These are phyloP conservation scores for Aureobasidium zeae DNA, from an alignment of 2,329 filamentous ascomycete genomes.

Conservation along the genomic window DNA sequence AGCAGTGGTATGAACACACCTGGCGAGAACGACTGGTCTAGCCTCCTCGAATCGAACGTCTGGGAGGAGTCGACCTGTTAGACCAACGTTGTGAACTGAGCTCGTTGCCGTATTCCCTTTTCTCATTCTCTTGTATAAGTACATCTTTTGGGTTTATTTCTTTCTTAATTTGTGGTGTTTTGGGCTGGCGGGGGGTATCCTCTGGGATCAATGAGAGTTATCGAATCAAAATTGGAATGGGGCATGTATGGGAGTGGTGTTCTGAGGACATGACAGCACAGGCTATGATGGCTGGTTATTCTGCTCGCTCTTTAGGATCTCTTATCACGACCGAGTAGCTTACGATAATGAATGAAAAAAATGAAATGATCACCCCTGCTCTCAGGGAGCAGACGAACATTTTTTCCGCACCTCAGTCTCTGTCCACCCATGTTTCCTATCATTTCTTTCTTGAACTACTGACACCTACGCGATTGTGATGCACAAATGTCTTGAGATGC, in stretches of 20 bases:
- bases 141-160: too few species aligned
- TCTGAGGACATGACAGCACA: neutral
- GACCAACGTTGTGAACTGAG: constrained; percentile 1
- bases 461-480: neutral
- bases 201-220: neutral
- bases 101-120: neutral
- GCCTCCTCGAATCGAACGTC: constrained; percentile 22
- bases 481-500: neutral
- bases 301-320: too few species aligned
- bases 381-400: too few species aligned
- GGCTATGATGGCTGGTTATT: neutral
- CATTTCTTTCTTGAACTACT: neutral
- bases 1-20: constrained; percentile 22
- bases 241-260: neutral
- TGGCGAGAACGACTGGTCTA: constrained; percentile 23
- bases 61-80: constrained; percentile 19
- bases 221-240: constrained; percentile 7
- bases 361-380: too few species aligned
- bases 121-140: neutral
- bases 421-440: too few species aligned
- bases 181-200: too few species aligned
- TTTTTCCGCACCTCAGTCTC: too few species aligned
- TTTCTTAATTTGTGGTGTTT: too few species aligned
- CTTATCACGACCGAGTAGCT: too few species aligned
- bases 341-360: too few species aligned